Evolutionary conservation across 2,329 filamentous ascomycete genomes (phyloP).

Genomic region (Phaeosphaeria sp.): DNA sequence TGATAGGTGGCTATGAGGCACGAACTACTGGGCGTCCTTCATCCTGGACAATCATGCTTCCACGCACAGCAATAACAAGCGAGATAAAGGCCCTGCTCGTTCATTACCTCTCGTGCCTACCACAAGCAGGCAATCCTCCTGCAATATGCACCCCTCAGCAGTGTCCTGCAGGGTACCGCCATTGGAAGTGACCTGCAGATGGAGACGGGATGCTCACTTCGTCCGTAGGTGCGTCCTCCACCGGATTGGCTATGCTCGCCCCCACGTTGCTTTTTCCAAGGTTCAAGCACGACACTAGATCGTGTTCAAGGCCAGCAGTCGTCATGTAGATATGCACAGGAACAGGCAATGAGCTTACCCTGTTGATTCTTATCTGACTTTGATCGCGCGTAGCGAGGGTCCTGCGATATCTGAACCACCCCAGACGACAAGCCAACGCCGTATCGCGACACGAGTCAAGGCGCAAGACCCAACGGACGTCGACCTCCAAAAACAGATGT

Average conservation of each 20-base stretch:
- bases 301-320: constrained; percentile 12
- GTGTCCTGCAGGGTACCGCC: constrained; percentile 22
- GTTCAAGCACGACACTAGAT: constrained; percentile 15
- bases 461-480: constrained; percentile 8
- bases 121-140: constrained; percentile 20
- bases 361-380: constrained; percentile 18
- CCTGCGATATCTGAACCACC: not conserved
- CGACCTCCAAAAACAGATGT: constrained; percentile 19
- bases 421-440: not conserved
- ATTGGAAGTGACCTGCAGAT: constrained; percentile 41
- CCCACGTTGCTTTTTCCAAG: constrained; percentile 38
- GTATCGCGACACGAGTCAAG: constrained; percentile 12
- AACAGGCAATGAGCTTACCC: constrained; percentile 23
- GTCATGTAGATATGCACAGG: constrained; percentile 32
- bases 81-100: constrained; percentile 35
- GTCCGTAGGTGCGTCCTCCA: constrained; percentile 5
- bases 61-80: constrained; percentile 20
- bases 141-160: constrained; percentile 22
- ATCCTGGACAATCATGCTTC: constrained; percentile 8
- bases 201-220: constrained; percentile 6
- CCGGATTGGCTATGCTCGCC: constrained; percentile 21
- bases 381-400: constrained; percentile 4
- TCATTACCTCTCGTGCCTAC: constrained; percentile 21
- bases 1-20: constrained; percentile 3
- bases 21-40: not conserved